Percentiles rank a stretch among this genome's conserved stretches.
Conservation (phyloP, 257 asterid species). For the Capsicum rhomboideum region DNA sequence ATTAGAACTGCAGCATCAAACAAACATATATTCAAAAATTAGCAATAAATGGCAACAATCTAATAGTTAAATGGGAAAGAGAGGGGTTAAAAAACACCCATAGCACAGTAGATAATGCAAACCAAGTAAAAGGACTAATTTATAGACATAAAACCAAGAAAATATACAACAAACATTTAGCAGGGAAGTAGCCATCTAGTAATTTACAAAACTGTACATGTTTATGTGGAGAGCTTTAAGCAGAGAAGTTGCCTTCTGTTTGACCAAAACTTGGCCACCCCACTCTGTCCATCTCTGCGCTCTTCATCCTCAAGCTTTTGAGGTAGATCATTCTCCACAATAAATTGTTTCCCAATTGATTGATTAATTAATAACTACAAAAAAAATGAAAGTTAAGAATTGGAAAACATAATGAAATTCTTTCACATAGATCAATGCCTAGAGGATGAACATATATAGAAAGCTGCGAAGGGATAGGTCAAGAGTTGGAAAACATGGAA, state of each 20-base stretch:
- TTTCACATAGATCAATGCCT: no score
- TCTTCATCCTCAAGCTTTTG: slow-evolving; percentile 84
- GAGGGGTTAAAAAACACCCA: not conserved
- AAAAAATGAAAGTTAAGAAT: no score
- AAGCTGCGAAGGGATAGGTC: no score
- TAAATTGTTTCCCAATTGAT: slow-evolving; percentile 51
- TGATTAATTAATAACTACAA: no score
- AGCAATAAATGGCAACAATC: no score
- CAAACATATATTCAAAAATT: no score
- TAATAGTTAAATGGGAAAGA: not conserved
- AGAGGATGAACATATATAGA: no score
- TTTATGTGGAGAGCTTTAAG: slow-evolving; percentile 95
- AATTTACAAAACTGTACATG: slow-evolving; percentile 60
- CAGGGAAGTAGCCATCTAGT: not conserved
- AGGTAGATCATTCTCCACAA: slow-evolving; percentile 92
- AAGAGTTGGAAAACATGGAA: no score
- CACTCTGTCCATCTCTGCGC: slow-evolving; percentile 93
- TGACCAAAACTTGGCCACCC: slow-evolving; percentile 95
- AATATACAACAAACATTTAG: not conserved
- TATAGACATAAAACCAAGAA: not conserved
- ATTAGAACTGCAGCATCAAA: no score
- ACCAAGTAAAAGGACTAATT: not conserved
- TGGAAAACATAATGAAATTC: no score
- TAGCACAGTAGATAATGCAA: not conserved
- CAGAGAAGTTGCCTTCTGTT: slow-evolving; percentile 97